These are phyloP conservation scores for Ogataea chonburiensis DNA, from an alignment of 805 yeast genomes.

Conservation along the genomic window DNA sequence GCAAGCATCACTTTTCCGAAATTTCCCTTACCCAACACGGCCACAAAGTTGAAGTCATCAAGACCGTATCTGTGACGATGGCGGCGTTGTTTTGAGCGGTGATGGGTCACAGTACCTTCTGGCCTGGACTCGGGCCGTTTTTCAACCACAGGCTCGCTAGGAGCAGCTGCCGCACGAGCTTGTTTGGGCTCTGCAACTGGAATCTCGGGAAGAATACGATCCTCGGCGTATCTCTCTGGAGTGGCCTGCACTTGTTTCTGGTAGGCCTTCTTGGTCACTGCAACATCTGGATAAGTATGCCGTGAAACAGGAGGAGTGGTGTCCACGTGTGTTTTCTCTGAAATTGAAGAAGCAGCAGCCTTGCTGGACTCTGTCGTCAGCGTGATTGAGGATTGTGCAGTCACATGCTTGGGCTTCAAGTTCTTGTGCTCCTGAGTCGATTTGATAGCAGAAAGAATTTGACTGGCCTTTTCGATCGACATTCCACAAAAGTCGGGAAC, in stretches of 20 bases:
- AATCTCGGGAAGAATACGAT: slow-evolving; percentile 18
- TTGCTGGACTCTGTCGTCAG: slow-evolving; percentile 14
- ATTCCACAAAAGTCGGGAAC: slow-evolving; percentile 99
- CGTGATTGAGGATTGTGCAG: slow-evolving; percentile 17
- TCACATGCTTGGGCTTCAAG: slow-evolving; percentile 8
- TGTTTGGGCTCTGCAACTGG: slow-evolving; percentile 10
- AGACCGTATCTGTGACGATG: slow-evolving; percentile 78
- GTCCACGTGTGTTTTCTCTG: slow-evolving; percentile 12
- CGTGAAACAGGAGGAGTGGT: slow-evolving; percentile 9
- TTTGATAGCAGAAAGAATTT: slow-evolving; percentile 79
- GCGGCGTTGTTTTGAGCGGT: slow-evolving; percentile 34
- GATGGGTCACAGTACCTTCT: slow-evolving; percentile 13
- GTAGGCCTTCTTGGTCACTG: slow-evolving; percentile 24
- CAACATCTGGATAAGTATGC: slow-evolving; percentile 24
- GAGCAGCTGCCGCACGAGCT: slow-evolving; percentile 2
- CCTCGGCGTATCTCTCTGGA: slow-evolving; percentile 14
- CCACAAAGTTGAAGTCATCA: slow-evolving; percentile 91
- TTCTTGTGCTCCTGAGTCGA: slow-evolving; percentile 51
- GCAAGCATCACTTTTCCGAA: slow-evolving; percentile 98
- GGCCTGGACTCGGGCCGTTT: background rate
- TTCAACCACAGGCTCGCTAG: slow-evolving; percentile 3
- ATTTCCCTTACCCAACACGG: slow-evolving; percentile 97
- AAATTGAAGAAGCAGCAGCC: slow-evolving; percentile 8
- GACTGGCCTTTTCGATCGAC: slow-evolving; percentile 96
- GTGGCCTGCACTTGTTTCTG: slow-evolving; percentile 10